Evolutionary conservation across 495 filamentous ascomycete species (phyloP), one percentile per base, ranked within the genome.

Genomic region (Talaromyces borbonicus): DNA sequence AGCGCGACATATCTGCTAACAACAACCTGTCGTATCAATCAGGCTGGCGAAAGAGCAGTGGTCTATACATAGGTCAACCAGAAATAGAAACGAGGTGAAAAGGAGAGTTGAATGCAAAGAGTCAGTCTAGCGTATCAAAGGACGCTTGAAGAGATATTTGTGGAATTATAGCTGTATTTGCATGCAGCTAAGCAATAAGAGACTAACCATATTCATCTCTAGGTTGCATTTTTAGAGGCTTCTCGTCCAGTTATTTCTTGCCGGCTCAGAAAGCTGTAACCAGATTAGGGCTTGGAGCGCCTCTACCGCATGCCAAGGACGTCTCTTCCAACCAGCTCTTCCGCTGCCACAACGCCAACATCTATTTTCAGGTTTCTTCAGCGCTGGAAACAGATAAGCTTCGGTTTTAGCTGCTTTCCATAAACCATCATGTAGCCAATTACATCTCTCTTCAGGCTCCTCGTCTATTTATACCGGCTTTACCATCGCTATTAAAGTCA

Each of bases 171-270:
- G 43, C 22, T 15, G 37, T 20, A 23, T 11, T 16, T 37, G n/a
- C 11, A 52, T 52, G 12, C 52, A 50, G 35, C 51, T 53, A n/a
- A 49, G 29, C 0, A 51, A 49, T 47, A 12, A 46, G 32, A 8
- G 45, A 48, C 16, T 53, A 56, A 41, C 38, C 43, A 4, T 45
- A 47, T 23, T 16, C 43, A 27, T 51, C 29, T 37, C 23, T 31
- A 31, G 39, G 50, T 20, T 22, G 16, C 31, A 8, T 42, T 38
- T n/a, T 15, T 42, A 47, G 46, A 29, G 48, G 55, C 31, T 23
- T 41, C 23, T 16, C 9, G 38, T 41, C 38, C 38, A 41, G 26
- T 23, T 23, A 41, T 41, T 16, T 23, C 38, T 12, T 26, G 38
- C 8, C 23, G 38, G 38, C 38, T 41, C 14, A 25, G 19, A 30